These are phyloP conservation scores for Somion occarium DNA, from an alignment of 1,284 basidiomycete genomes.

Conservation along the genomic window DNA sequence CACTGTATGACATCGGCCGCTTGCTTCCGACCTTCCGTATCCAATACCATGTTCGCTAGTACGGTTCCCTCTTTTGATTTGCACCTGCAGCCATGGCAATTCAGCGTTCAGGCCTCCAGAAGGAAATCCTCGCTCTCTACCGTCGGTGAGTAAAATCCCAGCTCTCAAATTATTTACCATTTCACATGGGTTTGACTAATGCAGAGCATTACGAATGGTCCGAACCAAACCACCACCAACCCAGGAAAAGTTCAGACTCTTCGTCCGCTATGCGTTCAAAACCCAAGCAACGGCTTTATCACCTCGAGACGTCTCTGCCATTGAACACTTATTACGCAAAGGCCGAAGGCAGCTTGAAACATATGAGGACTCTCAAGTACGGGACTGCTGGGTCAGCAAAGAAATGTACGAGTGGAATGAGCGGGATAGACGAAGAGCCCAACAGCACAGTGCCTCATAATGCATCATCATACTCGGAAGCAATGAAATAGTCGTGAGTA, in stretches of 20 bases:
- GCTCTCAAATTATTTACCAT: background rate
- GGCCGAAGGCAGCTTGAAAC: slow-evolving; percentile 61
- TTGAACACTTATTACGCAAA: slow-evolving; percentile 70
- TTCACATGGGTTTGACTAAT: background rate
- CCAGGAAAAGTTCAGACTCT: slow-evolving; percentile 60
- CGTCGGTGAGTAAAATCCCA: slow-evolving; percentile 43
- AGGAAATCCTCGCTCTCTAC: slow-evolving; percentile 67
- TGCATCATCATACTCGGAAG: no score
- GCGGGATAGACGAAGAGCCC: slow-evolving; percentile 11
- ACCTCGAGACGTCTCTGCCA: slow-evolving; percentile 56
- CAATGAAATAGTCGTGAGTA: no score
- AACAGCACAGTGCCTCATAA: no score
- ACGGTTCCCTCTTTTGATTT: background rate
- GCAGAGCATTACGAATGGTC: slow-evolving; percentile 70
- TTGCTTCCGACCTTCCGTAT: no score
- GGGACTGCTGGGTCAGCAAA: slow-evolving; percentile 65
- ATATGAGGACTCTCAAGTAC: slow-evolving; percentile 61
- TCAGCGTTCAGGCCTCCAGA: slow-evolving; percentile 58
- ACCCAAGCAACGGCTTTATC: slow-evolving; percentile 55
- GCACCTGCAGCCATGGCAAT: background rate
- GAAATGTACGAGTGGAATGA: slow-evolving; percentile 63
- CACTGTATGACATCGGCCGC: no score
- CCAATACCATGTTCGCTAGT: background rate
- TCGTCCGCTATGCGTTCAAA: slow-evolving; percentile 65
- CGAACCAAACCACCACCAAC: slow-evolving; percentile 54